Evolutionary conservation across 441 rosid genomes (phyloP).

Genomic region (Arabidopsis hybrid): DNA sequence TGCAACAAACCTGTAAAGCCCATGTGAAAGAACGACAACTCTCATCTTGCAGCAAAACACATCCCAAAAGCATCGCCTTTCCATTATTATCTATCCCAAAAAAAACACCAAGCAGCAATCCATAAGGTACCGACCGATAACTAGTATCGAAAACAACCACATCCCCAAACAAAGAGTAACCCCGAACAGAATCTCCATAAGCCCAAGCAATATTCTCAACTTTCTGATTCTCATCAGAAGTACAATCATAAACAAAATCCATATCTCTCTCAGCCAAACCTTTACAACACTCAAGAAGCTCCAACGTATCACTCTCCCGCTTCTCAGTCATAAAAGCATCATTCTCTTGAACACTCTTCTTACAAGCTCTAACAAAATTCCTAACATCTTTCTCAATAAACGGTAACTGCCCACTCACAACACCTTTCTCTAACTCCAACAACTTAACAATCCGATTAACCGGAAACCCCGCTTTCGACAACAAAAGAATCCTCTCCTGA

Average conservation of each 20-base stretch:
- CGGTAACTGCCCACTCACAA: constrained; percentile 83
- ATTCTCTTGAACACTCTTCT: constrained; percentile 83
- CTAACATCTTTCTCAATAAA: constrained; percentile 94
- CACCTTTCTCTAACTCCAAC: constrained; percentile 85
- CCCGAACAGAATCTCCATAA: constrained; percentile 67
- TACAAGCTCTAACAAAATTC: constrained; percentile 83
- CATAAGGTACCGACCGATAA: constrained; percentile 82
- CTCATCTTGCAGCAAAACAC: constrained; percentile 86
- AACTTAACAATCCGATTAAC: constrained; percentile 89
- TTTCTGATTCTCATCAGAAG: constrained; percentile 66
- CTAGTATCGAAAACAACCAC: constrained; percentile 77
- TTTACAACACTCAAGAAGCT: constrained; percentile 85
- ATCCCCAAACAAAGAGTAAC: constrained; percentile 73
- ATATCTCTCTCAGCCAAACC: constrained; percentile 65
- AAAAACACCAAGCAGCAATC: constrained; percentile 80
- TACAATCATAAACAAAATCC: constrained; percentile 69
- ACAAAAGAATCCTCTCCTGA: constrained; percentile 85
- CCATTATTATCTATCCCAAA: constrained; percentile 85
- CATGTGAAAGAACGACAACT: constrained; percentile 68
- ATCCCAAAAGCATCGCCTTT: constrained; percentile 72
- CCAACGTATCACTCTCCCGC: constrained; percentile 70
- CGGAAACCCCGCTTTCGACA: constrained; percentile 94
- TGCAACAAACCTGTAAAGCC: constrained; percentile 92
- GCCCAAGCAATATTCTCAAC: constrained; percentile 92
- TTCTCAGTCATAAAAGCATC: constrained; percentile 82